Base-by-base conservation (phyloP, 805 yeast genomes). In the Torulaspora gathmanii region DNA sequence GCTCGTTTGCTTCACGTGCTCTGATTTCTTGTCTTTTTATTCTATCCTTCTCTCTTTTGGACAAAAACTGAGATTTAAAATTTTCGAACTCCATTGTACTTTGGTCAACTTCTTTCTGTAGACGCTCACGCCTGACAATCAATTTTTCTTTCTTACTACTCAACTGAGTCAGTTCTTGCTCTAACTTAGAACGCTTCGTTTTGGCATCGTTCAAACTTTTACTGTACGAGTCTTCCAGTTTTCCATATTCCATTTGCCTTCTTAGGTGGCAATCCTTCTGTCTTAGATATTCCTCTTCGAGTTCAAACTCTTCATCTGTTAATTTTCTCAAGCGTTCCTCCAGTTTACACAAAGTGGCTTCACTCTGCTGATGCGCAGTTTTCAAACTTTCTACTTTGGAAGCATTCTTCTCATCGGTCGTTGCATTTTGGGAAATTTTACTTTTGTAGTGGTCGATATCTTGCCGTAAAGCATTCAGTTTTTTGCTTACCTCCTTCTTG, bases 401-500 rank as follows among this genome's bases (percentile, higher is more conserved):
- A 40, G 75, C 69, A 33, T 69, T 76, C 49, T 83, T 74, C 46
- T 75, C 80, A 55, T 82, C 88, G 48, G 74, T 77, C 20, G 71
- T 70, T 41, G 74, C 78, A 43, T 74, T 73, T 34, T 71, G 70
- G 25, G 67, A 62, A 7, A 77, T 69, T 52, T 77, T 74, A 11
- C 64, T 66, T 53, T 73, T 77, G 37, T 78, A 63, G 35, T 64
- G 62, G 30, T 79, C 86, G 49, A 80, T 79, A 46, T 83, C 89
- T 38, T 73, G 66, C 44, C 79, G 73, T 43, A 79, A 61, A 0
- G 77, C 58, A 10, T 70, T 63, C 10, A 80, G 62, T 43, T 74
- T 73, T 53, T 81, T 82, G 42, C 77, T 68, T 55, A 79, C 72
- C 46, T 82, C 88, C 38, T 75, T 75, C 51, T 78, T 75, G 39